Evolutionary conservation across 345 rosid species (phyloP), one percentile per base, ranked within the genome.

Genomic region (Syzygium jambos): DNA sequence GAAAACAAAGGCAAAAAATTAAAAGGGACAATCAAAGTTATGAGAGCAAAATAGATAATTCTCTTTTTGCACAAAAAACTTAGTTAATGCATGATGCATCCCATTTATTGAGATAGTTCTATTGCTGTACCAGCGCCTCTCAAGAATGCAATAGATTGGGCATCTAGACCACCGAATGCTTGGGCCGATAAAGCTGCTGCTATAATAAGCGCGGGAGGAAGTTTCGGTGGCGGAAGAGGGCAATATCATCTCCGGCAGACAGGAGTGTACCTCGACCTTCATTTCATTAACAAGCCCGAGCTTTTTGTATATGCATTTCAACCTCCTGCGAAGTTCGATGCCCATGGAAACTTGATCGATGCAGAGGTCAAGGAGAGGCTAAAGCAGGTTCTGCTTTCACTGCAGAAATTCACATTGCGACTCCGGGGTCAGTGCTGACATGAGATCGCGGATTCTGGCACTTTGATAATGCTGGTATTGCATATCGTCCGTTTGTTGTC

Each of bases 171-270:
- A 2, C 96, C 98, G 17, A 95, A 97, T 55, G 95, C 92, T 61
- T 95, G 96, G 95, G 98, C 93, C 22, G 96, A 92, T 78, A 97
- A 96, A 92, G 93, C 98, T 9, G 98, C 99, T n/a, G 98, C 98
- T 1, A 78, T 97, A 4, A 87, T 94, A 43, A 97, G 98, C 51
- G 90, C 94, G 1, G 95, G 93, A 12, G 98, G 97, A 89, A 51
- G 94, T 16, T 88, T 88, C n/a, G 96, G 96, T 3, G 95, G 98
- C 21, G 95, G 95, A 54, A 90, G 91, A 86, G 88, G 92, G 2
- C 98, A 96, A 2, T 93, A 94, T 89, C 99, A 95, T 92, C 97
- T 95, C 6, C 97, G 98, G 34, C 99, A 97, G 85, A 94, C 93
- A 22, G 99, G 98, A 78, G 98, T 95, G 19, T 94, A 85, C 88